Evolutionary conservation across 2,329 filamentous ascomycete species (phyloP), one percentile per base, ranked within the genome.

Genomic region (Beauveria rudraprayagi): DNA sequence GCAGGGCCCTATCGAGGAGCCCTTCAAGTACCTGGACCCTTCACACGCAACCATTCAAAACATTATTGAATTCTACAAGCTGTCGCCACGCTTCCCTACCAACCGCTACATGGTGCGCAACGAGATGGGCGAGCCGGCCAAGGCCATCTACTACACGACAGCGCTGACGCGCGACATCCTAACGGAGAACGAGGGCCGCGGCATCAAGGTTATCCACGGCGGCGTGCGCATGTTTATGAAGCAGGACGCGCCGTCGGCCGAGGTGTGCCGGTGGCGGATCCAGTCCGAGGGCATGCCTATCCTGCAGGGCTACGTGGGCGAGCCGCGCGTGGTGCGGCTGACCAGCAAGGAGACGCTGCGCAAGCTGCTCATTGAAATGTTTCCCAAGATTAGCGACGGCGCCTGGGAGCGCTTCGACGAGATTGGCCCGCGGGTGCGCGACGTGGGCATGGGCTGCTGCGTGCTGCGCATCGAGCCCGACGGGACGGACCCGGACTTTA

Each of bases 181-280:
- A 3, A 84, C 82, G 4, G 83, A 88, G 70, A 99, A 99, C 72
- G 92, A 97, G 74, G 90, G 91, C 48, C 87, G 89, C 30, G 92
- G 92, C 51, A 88, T 97, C 75, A 96, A 94, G 73, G 96, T 99
- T 71, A 90, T 99, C 55, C 94, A 99, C 75, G 93, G 89, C 56
- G 94, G 94, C 65, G 92, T 99, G 40, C 96, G 96, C 77, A 97
- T 97, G 91, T 99, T 96, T 73, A 94, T 97, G 80, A 96, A 96
- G 79, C 93, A 97, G 74, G 92, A 97, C 70, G 89, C 91, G 0
- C 92, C 96, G 63, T 89, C 87, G 5, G 87, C 88, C 41, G 88
- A 92, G 60, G 89, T 94, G 40, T 96, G 92, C 78, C 84, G 88
- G 62, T 99, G 94, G 94, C 86, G 94, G 52, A 94, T 99, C 68